A percentile compares a stretch with the other conserved stretches of the same genome.
Evolutionary conservation across 192 early-diverging fungal species (phyloP).

Genomic region (Mortierella claussenii): DNA sequence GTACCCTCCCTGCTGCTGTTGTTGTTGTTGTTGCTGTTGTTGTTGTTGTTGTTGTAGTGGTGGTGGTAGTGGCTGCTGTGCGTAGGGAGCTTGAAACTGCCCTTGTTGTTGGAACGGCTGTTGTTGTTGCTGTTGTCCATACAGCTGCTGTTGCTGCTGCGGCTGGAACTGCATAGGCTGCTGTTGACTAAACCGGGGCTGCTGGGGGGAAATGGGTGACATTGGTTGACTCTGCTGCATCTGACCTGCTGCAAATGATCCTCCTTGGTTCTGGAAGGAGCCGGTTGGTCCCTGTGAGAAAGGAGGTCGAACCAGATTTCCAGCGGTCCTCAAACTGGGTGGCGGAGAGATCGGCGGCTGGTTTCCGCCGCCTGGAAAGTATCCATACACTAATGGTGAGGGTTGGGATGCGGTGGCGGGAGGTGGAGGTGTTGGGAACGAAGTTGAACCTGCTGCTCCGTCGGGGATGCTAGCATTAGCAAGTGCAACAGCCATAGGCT

Average conservation of each 20-base stretch:
- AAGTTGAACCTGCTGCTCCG: background rate
- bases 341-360: conserved; percentile 49
- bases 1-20: background rate
- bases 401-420: conserved; percentile 7
- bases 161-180: conserved; percentile 16
- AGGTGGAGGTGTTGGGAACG: conserved; percentile 39
- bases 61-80: background rate
- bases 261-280: background rate
- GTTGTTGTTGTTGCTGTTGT: background rate
- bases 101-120: background rate
- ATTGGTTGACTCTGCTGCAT: conserved; percentile 14
- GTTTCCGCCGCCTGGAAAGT: conserved; percentile 39
- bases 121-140: conserved; percentile 3
- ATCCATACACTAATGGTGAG: conserved; percentile 14
- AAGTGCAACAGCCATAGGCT: conserved; percentile 16
- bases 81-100: too few species aligned
- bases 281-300: conserved; percentile 7
- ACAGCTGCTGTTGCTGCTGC: conserved; percentile 12
- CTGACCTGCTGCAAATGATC: conserved; percentile 1
- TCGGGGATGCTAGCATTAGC: background rate
- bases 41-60: background rate
- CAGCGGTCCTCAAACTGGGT: conserved; percentile 17
- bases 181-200: conserved; percentile 15
- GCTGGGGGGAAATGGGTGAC: conserved; percentile 23
- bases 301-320: conserved; percentile 2